Conservation (phyloP, 2,329 filamentous ascomycete species). For the Mollisia scopiformis region DNA sequence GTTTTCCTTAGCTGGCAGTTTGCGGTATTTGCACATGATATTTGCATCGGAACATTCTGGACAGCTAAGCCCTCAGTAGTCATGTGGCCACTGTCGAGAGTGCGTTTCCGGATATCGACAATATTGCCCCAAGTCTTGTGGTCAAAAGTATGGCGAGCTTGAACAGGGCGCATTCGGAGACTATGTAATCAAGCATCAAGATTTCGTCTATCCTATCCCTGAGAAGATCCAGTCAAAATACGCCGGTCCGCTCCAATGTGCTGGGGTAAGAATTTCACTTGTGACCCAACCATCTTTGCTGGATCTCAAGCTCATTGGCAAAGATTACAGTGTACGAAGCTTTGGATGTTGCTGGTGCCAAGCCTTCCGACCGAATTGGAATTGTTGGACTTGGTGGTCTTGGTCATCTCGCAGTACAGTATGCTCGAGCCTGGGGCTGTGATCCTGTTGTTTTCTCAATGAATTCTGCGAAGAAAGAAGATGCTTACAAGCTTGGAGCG, state of each 20-base stretch:
- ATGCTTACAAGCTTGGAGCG: conserved; percentile 62
- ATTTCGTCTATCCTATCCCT: conserved; percentile 44
- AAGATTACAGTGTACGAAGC: conserved; percentile 38
- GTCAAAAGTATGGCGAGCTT: conserved; percentile 35
- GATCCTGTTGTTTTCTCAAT: conserved; percentile 64
- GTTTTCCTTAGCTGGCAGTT: conserved; percentile 25
- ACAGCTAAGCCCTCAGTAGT: background rate
- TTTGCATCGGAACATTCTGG: background rate
- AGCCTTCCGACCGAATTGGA: conserved; percentile 39
- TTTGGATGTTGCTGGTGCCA: conserved; percentile 33
- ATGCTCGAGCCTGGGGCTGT: conserved; percentile 61
- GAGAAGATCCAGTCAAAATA: conserved; percentile 38
- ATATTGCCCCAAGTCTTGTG: conserved; percentile 27
- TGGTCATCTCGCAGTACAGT: conserved; percentile 63
- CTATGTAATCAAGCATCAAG: conserved; percentile 40
- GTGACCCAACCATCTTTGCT: background rate
- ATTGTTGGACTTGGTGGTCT: conserved; percentile 61
- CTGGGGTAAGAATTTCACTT: conserved; percentile 41
- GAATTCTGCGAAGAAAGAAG: conserved; percentile 55
- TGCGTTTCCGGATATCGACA: conserved; percentile 44
- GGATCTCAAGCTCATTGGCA: background rate
- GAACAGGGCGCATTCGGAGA: conserved; percentile 51
- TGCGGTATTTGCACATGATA: conserved; percentile 1
- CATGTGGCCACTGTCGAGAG: conserved; percentile 47
- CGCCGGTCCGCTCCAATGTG: conserved; percentile 47